Base-by-base conservation (phyloP, 2,329 filamentous ascomycete genomes). In the Bipolaris bicolor region DNA sequence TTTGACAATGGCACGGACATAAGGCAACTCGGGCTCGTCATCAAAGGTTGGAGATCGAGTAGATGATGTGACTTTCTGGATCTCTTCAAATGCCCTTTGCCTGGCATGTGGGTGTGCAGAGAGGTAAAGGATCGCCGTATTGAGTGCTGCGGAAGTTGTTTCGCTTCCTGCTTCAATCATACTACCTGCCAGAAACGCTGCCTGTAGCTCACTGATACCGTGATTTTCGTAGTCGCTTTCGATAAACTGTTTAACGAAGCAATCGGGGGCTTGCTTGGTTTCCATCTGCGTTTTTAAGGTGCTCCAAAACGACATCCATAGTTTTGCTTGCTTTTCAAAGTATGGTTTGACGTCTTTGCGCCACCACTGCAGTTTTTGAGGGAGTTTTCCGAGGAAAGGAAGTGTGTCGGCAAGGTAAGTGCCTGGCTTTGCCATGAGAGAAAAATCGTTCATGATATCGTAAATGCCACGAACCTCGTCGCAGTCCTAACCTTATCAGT, bases 1-100 rank as follows among this genome's bases (percentile, higher is more conserved):
- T 0, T 77, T 76, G 18, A 76, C 66, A 10, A 76, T 71, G 49
- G 72, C 71, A 22, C 71, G 64, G 22, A 78, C 67, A 48, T 76
- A 78, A 4, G 67, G 67, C 33, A 86, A 68, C 1, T 67, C 65
- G 0, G 73, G 66, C 16, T 82, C 76, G 62, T 86, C 83, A 2
- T 78, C 76, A 54, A 84, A 73, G 1, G 61, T 67, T 0, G 71
- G 69, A 3, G 65, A 67, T 5, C 65, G 58, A 0, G 55, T 51
- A 5, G 44, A 16, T 5, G 66, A 64, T 5, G 69, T 53, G 0
- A 69, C 62, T 15, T 48, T 39, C 9, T 49, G 46, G 7, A 74
- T 51, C 36, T 75, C 71, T 22, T 67, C 59, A n/a, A 62, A 57
- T 13, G 71, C 70, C 50, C 61, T 64, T 33, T 50, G 44, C 7